Evolutionary conservation across 305 asterid genomes (phyloP), one percentile per base, ranked within the genome.

Genomic region (Andrographis paniculata): DNA sequence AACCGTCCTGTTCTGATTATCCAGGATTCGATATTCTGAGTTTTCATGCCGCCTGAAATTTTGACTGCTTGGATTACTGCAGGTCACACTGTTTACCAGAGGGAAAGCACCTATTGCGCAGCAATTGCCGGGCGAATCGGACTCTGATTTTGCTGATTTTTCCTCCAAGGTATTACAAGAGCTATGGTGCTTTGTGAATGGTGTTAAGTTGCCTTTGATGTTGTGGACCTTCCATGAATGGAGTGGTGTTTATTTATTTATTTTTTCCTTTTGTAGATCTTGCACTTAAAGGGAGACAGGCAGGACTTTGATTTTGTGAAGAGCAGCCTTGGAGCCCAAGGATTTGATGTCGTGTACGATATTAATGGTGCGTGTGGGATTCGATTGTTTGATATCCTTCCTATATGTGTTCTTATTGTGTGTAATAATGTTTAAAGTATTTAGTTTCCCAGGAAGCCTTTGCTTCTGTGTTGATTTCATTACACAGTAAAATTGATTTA

Each of bases 261-360:
- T 16, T 14, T 58, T 51, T 52, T 58, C 20, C 21, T 37, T 9
- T 10, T 56, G 63, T 64, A 91, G 96, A 80, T 91, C 54, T 61
- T 77, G 66, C 99, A 91, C 80, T 67, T 83, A 61, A 91, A 91
- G 76, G 99, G 99, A 62, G 99, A 87, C 65, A 79, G 99, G 35
- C 61, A 75, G 69, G 95, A 91, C 74, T 87, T 56, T 22, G 93
- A 91, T 17, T 91, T 91, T 47, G 96, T 91, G 50, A 91, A 76
- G 78, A 84, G 86, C 66, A 84, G 93, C 30, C 93, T 91, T 17
- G 58, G 93, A 20, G 86, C 93, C 19, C 82, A 81, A 77, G 94
- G 95, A 52, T 91, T 70, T 55, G 95, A 91, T 53, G 93, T 91
- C 41, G 95, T 91, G 0, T 91, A 91, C 51, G 96, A 91, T 58